Evolutionary conservation across 2,329 filamentous ascomycete species (phyloP).

Genomic region (Colletotrichum lupini): DNA sequence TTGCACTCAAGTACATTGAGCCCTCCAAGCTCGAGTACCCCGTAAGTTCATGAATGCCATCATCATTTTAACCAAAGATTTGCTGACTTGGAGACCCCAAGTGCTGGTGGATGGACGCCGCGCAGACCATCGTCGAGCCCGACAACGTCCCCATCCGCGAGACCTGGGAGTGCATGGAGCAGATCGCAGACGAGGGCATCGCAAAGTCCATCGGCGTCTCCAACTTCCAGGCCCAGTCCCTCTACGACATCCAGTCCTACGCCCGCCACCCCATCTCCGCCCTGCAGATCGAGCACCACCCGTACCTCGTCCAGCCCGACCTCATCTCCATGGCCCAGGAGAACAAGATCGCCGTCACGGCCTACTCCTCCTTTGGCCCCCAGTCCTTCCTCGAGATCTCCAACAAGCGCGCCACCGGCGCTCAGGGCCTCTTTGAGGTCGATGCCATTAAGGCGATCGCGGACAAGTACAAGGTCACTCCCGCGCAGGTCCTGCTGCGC

Average conservation of each 20-base stretch:
- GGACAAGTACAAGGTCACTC: slow-evolving; percentile 65
- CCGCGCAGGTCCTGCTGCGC: slow-evolving; percentile 73
- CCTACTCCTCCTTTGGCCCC: slow-evolving; percentile 75
- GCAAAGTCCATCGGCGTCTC: slow-evolving; percentile 69
- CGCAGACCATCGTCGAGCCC: slow-evolving; percentile 50
- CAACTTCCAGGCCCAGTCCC: slow-evolving; percentile 68
- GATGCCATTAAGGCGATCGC: slow-evolving; percentile 60
- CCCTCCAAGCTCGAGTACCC: slow-evolving; percentile 53
- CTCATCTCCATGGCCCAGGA: slow-evolving; percentile 67
- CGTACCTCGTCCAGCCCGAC: slow-evolving; percentile 70
- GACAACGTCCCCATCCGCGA: slow-evolving; percentile 57
- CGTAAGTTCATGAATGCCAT: slow-evolving; percentile 34
- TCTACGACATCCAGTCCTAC: slow-evolving; percentile 72
- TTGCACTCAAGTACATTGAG: slow-evolving; percentile 55
- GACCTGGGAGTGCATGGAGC: slow-evolving; percentile 73
- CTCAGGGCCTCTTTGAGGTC: slow-evolving; percentile 44
- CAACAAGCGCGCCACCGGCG: slow-evolving; percentile 42
- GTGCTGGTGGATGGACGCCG: slow-evolving; percentile 54
- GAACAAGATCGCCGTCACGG: slow-evolving; percentile 69
- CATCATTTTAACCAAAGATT: not conserved
- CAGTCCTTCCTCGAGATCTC: slow-evolving; percentile 52
- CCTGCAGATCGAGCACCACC: slow-evolving; percentile 77
- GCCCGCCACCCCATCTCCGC: slow-evolving; percentile 63
- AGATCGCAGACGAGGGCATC: slow-evolving; percentile 58
- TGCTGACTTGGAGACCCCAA: not conserved